Evolutionary conservation across 169 alveolate genomes (phyloP).

Genomic region (Cryptosporidium tyzzeri): DNA sequence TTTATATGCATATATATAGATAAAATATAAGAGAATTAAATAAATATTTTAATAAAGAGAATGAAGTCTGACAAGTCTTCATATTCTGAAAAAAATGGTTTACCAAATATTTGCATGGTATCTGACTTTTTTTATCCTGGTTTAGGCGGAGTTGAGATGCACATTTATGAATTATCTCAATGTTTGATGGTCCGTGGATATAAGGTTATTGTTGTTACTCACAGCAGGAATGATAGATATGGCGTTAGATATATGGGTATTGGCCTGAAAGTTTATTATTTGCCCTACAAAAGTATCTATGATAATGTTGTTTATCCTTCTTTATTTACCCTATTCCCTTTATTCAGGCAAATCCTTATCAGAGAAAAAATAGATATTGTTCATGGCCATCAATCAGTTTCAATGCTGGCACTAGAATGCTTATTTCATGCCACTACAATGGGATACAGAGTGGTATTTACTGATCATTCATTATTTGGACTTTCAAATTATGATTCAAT

Average conservation of each 20-base stretch:
- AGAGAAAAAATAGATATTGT: constrained; percentile 96
- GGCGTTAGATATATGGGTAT: constrained; percentile 97
- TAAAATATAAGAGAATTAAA: neutral
- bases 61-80: neutral
- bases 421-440: constrained; percentile 85
- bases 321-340: constrained; percentile 81
- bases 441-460: constrained; percentile 92
- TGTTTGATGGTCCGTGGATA: constrained; percentile 93
- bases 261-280: constrained; percentile 98
- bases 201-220: constrained; percentile 96
- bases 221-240: constrained; percentile 90
- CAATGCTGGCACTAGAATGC: constrained; percentile 84
- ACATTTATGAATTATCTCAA: constrained; percentile 95
- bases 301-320: constrained; percentile 86
- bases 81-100: neutral
- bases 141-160: constrained; percentile 99
- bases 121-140: constrained; percentile 96
- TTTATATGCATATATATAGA: neutral
- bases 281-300: constrained; percentile 89
- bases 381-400: constrained; percentile 93
- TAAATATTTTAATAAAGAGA: neutral
- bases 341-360: constrained; percentile 92
- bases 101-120: constrained; percentile 76
- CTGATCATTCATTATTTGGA: constrained; percentile 99
- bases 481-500: constrained; percentile 95